These are phyloP conservation scores for Talaromyces thailandensis DNA, from an alignment of 495 filamentous ascomycete species.

Conservation along the genomic window DNA sequence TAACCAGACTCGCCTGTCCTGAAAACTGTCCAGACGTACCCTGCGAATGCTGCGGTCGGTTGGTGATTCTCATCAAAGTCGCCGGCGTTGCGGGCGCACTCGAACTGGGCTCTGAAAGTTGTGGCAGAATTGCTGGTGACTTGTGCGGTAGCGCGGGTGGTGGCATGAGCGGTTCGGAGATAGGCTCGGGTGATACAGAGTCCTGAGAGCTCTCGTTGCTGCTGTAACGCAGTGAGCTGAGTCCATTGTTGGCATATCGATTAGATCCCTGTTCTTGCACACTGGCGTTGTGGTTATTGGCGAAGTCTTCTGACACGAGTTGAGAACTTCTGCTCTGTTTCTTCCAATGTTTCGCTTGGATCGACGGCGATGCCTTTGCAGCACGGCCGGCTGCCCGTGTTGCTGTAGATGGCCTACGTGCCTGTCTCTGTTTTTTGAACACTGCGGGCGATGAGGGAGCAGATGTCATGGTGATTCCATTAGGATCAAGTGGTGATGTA, in stretches of 20 bases:
- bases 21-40: conserved; percentile 18
- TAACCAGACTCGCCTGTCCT: conserved; percentile 17
- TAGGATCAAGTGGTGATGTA: conserved; percentile 39
- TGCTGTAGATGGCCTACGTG: conserved; percentile 31
- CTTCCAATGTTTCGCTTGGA: conserved; percentile 63
- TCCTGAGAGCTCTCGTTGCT: conserved; percentile 56
- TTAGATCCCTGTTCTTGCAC: conserved; percentile 22
- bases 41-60: conserved; percentile 28
- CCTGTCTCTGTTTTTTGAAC: conserved; percentile 22
- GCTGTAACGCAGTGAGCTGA: conserved; percentile 30
- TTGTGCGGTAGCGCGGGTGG: conserved; percentile 53
- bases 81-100: conserved; percentile 67
- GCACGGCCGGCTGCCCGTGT: conserved; percentile 29
- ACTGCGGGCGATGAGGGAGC: conserved; percentile 22
- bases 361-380: conserved; percentile 75
- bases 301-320: conserved; percentile 13
- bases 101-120: conserved; percentile 21
- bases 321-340: conserved; percentile 22
- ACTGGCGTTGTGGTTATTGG: conserved; percentile 19
- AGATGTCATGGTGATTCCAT: conserved; percentile 27
- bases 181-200: conserved; percentile 62
- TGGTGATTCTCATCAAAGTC: conserved; percentile 66
- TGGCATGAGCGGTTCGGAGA: conserved; percentile 61
- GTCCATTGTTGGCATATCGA: conserved; percentile 20
- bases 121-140: conserved; percentile 44